Evolutionary conservation across 345 rosid genomes (phyloP).

Genomic region (Rhizophora mangle): DNA sequence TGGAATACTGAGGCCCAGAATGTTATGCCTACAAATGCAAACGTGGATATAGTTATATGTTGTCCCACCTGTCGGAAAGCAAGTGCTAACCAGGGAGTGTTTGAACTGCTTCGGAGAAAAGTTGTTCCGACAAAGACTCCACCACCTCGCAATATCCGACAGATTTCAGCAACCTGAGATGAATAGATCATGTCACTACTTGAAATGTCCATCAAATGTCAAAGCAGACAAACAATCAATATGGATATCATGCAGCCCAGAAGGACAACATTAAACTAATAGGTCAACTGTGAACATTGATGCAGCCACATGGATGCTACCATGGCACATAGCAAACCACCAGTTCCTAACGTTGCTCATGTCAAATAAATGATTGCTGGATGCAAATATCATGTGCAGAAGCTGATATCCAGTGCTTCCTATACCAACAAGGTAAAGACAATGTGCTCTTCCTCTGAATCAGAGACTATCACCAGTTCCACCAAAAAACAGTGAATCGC

Average conservation of each 20-base stretch:
- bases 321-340: not conserved
- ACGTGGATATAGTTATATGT: too few relatives aligned
- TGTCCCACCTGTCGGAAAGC: slow-evolving; percentile 60
- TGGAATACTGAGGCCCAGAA: too few relatives aligned
- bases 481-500: not conserved
- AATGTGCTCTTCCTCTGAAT: not conserved
- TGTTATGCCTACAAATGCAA: not conserved
- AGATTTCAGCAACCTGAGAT: slow-evolving; percentile 80
- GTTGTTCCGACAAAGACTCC: slow-evolving; percentile 93
- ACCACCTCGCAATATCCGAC: slow-evolving; percentile 72
- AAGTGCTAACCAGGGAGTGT: slow-evolving; percentile 49
- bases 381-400: not conserved
- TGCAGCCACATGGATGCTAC: not conserved
- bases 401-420: not conserved
- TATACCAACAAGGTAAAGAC: not conserved
- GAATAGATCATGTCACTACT: not conserved
- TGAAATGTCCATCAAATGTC: not conserved
- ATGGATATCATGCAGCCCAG: too few relatives aligned
- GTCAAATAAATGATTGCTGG: not conserved
- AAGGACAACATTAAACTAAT: too few relatives aligned
- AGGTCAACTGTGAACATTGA: too few relatives aligned
- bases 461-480: not conserved
- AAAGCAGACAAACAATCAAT: too few relatives aligned
- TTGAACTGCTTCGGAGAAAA: slow-evolving; percentile 63
- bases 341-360: not conserved